Percentiles rank a stretch among this genome's conserved stretches.
These are phyloP conservation scores for Globisporangium orthogonon DNA, from an alignment of 352 stramenopile genomes.

Conservation along the genomic window DNA sequence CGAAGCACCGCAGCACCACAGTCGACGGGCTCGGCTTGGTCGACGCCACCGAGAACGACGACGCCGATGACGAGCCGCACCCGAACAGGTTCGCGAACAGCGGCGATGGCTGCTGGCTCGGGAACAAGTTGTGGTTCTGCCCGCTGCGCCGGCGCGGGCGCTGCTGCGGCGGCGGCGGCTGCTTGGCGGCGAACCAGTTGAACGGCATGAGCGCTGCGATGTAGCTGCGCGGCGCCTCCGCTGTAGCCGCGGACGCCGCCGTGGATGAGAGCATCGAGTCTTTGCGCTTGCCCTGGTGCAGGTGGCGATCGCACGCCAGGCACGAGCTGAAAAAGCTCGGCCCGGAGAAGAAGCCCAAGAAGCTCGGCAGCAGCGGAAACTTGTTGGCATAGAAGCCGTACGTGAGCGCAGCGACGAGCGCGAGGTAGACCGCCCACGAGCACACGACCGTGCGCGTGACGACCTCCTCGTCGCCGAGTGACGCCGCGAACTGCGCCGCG, in stretches of 20 bases:
- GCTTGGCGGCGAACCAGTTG: constrained; percentile 24
- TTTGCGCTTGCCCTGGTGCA: constrained; percentile 29
- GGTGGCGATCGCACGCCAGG: constrained; percentile 25
- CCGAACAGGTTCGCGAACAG: constrained; percentile 9
- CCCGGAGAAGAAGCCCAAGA: constrained; percentile 40
- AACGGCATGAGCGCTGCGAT: constrained; percentile 37
- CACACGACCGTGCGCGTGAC: constrained; percentile 45
- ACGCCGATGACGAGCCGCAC: constrained; percentile 5
- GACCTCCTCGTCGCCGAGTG: constrained; percentile 52
- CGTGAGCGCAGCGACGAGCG: constrained; percentile 35
- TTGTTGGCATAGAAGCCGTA: constrained; percentile 48
- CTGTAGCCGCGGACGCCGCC: constrained; percentile 5
- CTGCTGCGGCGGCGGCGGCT: not conserved
- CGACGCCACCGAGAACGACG: constrained; percentile 16
- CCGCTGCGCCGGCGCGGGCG: constrained; percentile 11
- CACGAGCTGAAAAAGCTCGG: constrained; percentile 17
- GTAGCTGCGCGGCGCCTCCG: constrained; percentile 9
- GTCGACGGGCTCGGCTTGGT: constrained; percentile 11
- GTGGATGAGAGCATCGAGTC: constrained; percentile 36
- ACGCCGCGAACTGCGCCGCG: constrained; percentile 50
- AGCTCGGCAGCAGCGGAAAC: constrained; percentile 45
- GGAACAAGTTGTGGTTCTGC: constrained; percentile 11
- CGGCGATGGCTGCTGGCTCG: constrained; percentile 4
- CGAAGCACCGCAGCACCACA: constrained; percentile 21
- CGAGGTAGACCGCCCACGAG: constrained; percentile 44